These are phyloP conservation scores for Citrus sinensis DNA, from an alignment of 345 rosid species.

Conservation along the genomic window DVS_A1.0 CM039164.1:19813001-19813500, in stretches of 20 bases:
- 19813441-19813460: too few species aligned
- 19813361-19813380: too few species aligned
- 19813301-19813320: too few species aligned
- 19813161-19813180: not conserved
- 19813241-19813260: not conserved
- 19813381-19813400: too few species aligned
- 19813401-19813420: too few species aligned
- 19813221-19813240: too few species aligned
- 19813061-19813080: slow-evolving; percentile 1
- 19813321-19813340: too few species aligned
- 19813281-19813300: not conserved
- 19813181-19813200: not conserved
- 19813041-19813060: not conserved
- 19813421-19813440: too few species aligned
- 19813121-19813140: not conserved
- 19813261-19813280: not conserved
- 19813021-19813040: not conserved
- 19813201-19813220: not conserved
- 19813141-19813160: not conserved
- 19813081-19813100: not conserved
- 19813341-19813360: too few species aligned
- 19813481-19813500: too few species aligned
- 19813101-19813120: not conserved
- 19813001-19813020: not conserved
- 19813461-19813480: rapidly evolving